A percentile compares a stretch with the other conserved stretches of the same genome.
Evolutionary conservation across 2,329 filamentous ascomycete genomes (phyloP).

Genomic region (Lasiodiplodia sp.): DNA sequence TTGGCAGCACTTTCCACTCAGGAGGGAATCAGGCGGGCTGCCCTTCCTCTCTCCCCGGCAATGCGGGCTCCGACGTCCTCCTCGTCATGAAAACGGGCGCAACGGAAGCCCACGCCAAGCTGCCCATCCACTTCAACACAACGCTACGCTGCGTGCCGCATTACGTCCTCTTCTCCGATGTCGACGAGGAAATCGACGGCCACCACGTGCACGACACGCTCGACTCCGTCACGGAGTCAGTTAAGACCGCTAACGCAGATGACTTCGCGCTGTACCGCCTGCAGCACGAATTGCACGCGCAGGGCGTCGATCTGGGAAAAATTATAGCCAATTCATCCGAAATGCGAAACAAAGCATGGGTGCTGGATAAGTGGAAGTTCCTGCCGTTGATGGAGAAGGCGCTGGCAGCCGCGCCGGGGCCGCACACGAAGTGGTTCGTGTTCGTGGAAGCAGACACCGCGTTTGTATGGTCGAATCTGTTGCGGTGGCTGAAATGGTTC

Average conservation of each 20-base stretch:
- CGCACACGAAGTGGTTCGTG: slow-evolving; percentile 63
- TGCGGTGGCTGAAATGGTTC: slow-evolving; percentile 60
- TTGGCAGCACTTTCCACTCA: too few species aligned
- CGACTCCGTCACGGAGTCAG: slow-evolving; percentile 48
- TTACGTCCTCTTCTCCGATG: slow-evolving; percentile 48
- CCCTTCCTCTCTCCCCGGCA: slow-evolving; percentile 38
- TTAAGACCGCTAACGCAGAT: slow-evolving; percentile 53
- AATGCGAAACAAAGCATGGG: slow-evolving; percentile 44
- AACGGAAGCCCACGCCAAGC: slow-evolving; percentile 64
- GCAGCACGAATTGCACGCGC: slow-evolving; percentile 49
- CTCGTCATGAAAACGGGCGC: slow-evolving; percentile 67
- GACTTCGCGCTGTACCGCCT: slow-evolving; percentile 60
- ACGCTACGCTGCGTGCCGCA: slow-evolving; percentile 44
- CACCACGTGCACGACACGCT: slow-evolving; percentile 58
- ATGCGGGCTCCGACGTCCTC: slow-evolving; percentile 57
- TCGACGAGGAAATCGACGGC: slow-evolving; percentile 53
- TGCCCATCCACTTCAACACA: slow-evolving; percentile 55
- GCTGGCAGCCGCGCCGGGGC: slow-evolving; percentile 48
- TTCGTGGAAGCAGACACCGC: slow-evolving; percentile 68
- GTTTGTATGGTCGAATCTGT: slow-evolving; percentile 60
- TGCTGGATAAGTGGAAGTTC: slow-evolving; percentile 50
- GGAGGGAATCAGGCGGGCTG: slow-evolving; percentile 37
- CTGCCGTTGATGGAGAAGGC: slow-evolving; percentile 46
- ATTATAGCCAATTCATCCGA: slow-evolving; percentile 41
- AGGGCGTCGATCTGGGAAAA: slow-evolving; percentile 48